These are phyloP conservation scores for Sporothrix dimorphospora DNA, from an alignment of 2,329 filamentous ascomycete species.

Conservation along the genomic window DNA sequence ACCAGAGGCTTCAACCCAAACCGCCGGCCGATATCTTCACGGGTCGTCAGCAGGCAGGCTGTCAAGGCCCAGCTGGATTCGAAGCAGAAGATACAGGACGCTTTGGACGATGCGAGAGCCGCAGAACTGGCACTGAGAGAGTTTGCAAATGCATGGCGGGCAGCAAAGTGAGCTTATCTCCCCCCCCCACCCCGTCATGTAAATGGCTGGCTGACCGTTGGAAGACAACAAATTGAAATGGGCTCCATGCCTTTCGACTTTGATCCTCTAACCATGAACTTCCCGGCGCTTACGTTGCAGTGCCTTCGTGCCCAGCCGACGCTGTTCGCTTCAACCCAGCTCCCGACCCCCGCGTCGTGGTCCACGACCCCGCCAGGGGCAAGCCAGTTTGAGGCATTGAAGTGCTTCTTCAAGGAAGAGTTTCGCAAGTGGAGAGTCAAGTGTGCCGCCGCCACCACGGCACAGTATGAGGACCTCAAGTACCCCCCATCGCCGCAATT, in stretches of 20 bases:
- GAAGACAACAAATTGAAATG: conserved; percentile 52
- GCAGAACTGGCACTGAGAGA: conserved; percentile 85
- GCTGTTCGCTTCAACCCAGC: conserved; percentile 78
- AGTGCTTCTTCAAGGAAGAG: conserved; percentile 66
- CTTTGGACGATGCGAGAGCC: conserved; percentile 77
- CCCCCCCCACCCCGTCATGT: not conserved
- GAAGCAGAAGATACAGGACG: conserved; percentile 67
- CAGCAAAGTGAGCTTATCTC: conserved; percentile 68
- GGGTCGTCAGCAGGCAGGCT: conserved; percentile 54
- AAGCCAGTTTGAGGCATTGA: conserved; percentile 73
- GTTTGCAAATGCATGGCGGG: conserved; percentile 76
- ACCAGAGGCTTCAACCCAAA: conserved; percentile 39
- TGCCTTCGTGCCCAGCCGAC: conserved; percentile 80
- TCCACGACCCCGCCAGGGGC: conserved; percentile 74
- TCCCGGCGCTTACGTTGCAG: conserved; percentile 80
- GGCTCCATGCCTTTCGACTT: conserved; percentile 71
- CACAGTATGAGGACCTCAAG: conserved; percentile 54
- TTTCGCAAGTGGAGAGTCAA: conserved; percentile 67
- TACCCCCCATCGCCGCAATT: conserved; percentile 50
- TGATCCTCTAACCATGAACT: conserved; percentile 82
- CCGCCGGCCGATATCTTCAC: conserved; percentile 45
- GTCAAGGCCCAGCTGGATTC: conserved; percentile 65
- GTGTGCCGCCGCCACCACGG: conserved; percentile 55
- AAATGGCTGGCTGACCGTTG: not conserved
- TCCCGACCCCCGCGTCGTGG: conserved; percentile 78